Conservation (phyloP, 1,284 basidiomycete species). For the Sporisorium iseilematis-ciliati region DNA sequence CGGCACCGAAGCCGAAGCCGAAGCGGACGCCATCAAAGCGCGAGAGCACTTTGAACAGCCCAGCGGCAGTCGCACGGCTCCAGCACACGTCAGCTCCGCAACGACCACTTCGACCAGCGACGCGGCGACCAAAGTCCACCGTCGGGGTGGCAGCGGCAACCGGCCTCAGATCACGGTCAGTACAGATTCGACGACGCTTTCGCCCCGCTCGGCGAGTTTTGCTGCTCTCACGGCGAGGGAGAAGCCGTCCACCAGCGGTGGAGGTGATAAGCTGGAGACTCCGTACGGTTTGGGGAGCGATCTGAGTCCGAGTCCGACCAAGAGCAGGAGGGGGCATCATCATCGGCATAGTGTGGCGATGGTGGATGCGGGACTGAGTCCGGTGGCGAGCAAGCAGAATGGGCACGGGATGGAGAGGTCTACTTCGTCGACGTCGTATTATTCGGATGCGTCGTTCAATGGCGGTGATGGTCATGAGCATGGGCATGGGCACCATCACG, state of each 20-base stretch:
- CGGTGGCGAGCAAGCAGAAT: conserved; percentile 19
- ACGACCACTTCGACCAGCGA: conserved; percentile 7
- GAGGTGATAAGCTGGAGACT: conserved; percentile 15
- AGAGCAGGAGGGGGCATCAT: conserved; percentile 57
- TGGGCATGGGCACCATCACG: conserved; percentile 9
- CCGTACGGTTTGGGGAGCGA: conserved; percentile 16
- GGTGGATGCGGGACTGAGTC: conserved; percentile 43
- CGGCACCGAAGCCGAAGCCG: conserved; percentile 63
- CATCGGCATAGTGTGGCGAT: conserved; percentile 59
- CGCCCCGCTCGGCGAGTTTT: conserved; percentile 46
- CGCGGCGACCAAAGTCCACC: conserved; percentile 24
- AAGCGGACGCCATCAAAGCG: conserved; percentile 45
- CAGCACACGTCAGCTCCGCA: conserved; percentile 3
- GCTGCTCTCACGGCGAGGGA: conserved; percentile 30
- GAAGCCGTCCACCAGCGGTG: conserved; percentile 3
- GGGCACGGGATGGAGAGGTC: conserved; percentile 39
- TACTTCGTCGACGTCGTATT: conserved; percentile 30
- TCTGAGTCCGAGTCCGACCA: conserved; percentile 50
- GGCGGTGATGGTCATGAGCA: conserved; percentile 13
- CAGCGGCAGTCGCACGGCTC: neutral
- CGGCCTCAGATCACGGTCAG: conserved; percentile 54
- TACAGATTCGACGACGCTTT: conserved; percentile 41
- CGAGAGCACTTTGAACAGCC: conserved; percentile 34
- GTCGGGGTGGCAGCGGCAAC: conserved; percentile 41
- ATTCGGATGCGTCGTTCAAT: conserved; percentile 27